Evolutionary conservation across 352 stramenopile species (phyloP), one percentile per base, ranked within the genome.

Genomic region (Phytophthora tubulina): DNA sequence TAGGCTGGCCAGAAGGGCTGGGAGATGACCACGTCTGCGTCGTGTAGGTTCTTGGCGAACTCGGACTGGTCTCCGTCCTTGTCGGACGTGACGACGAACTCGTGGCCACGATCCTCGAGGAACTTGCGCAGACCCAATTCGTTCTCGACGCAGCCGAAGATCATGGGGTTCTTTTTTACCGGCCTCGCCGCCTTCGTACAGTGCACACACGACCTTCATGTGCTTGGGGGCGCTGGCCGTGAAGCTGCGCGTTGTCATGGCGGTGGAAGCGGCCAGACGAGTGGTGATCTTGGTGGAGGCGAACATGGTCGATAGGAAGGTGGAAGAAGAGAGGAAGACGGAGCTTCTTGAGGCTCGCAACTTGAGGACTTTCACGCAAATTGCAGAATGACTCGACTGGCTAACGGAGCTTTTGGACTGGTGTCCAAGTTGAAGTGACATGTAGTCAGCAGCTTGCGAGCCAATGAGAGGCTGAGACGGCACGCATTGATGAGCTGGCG

Each of bases 1-100:
- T 85, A 85, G n/a, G 78, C 78, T 3, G 78, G 78, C 72, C 73
- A 83, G 66, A 85, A 85, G n/a, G 78, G 78, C 68, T 82, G 75
- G 46, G 78, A 83, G 72, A 85, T 83, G 62, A 83, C 75, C 55
- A 83, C 70, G 60, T 85, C 75, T 35, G 78, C 75, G 39, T 81
- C 69, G 56, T 62, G 71, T 54, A 85, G 52, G 52, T 85, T 14
- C 21, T 63, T 60, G n/a, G 69, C 75, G 63, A 85, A 85, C 70
- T 75, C 69, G 44, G 75, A 83, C 46, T 81, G 17, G 39, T 78
- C 73, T 53, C 78, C 78, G 59, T 85, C 78, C 74, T 85, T 85
- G 65, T 85, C 78, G 45, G 58, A 75, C 61, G 78, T 85, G 30
- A 85, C 76, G 21, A 85, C 69, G 39, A 78, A 64, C 53, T 78